phyloP scores from a whole-genome alignment of 1,284 basidiomycete species.

The Fomitopsis schrenkii region DNA sequence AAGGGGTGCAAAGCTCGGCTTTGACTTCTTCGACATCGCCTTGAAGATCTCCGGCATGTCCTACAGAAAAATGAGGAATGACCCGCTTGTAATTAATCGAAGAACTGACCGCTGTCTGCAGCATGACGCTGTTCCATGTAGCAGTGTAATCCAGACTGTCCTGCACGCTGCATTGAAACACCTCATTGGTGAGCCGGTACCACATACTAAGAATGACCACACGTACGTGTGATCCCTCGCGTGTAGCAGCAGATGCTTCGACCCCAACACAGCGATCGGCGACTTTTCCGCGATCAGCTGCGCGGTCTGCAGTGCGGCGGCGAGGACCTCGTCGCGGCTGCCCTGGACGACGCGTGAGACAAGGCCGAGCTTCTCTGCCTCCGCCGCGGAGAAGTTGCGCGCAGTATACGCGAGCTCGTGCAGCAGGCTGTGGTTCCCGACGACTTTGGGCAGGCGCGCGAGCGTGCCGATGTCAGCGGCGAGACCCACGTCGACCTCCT shows the following conservation, averaged over 20 bases:
- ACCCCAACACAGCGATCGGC: conserved; percentile 76
- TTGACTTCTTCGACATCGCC: conserved; percentile 23
- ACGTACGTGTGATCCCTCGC: conserved; percentile 73
- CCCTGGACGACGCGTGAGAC: conserved; percentile 75
- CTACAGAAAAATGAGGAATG: conserved; percentile 8
- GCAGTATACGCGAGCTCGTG: conserved; percentile 82
- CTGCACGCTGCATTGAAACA: conserved; percentile 49
- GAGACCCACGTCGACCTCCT: conserved; percentile 90
- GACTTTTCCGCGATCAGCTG: conserved; percentile 71
- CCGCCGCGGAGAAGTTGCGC: conserved; percentile 64
- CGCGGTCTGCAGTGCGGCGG: conserved; percentile 65
- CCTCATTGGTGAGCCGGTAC: neutral
- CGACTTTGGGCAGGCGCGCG: conserved; percentile 80
- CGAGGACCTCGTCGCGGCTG: conserved; percentile 51
- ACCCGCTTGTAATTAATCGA: neutral
- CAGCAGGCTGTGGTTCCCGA: conserved; percentile 76
- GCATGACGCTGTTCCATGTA: conserved; percentile 69
- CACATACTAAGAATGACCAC: neutral
- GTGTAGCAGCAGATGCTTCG: conserved; percentile 78
- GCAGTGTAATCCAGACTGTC: conserved; percentile 81
- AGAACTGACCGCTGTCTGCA: conserved; percentile 62
- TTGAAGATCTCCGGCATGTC: conserved; percentile 22
- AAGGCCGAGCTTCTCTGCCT: conserved; percentile 75
- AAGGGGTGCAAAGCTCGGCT: conserved; percentile 18
- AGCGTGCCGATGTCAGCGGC: conserved; percentile 91